Base-by-base conservation (phyloP, 2,329 filamentous ascomycete genomes). In the Talaromyces amestolkiae region DNA sequence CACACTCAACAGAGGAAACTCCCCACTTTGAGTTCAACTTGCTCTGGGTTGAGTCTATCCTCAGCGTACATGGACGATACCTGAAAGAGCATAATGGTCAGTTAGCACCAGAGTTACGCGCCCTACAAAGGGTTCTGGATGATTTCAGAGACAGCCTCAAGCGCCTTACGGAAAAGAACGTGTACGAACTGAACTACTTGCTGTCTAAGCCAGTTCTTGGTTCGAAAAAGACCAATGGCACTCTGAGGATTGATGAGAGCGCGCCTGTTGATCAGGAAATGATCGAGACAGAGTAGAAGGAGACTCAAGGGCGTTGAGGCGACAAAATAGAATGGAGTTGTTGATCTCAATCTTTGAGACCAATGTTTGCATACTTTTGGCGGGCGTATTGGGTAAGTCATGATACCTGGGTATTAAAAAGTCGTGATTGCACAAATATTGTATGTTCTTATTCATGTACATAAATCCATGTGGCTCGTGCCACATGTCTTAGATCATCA, bases 11-110 rank as follows among this genome's bases (percentile, higher is more conserved):
- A 1, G 94, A 98, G 72, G 89, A 94, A 74, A 93, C 90, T 1
- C 94, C 93, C 1, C 94, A 97, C 81, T 85, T 99, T 4, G 95
- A 99, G 79, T 96, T 98, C 79, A 96, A 95, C 72, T 81, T 99
- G 53, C 81, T 94, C 9, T 99, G 95, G 95, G 91, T 97, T 73
- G 91, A 95, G 77, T 88, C 91, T 1, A 70, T 89, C 10, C 83
- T 98, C 66, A 90, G 91, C 72, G 88, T 88, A 71, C 94, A 98
- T 76, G 95, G 95, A 39, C 85, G 90, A 24, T 94, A 90, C 83
- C 84, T 99, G 72, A 91, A 92, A 66, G 90, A 93, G 41, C 90
- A 94, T 75, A 85, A 90, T 24, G 89, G 86, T 61, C 89, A 90
- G 70, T 88, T 95, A 39, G 92, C 94, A 43, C 86, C 94, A 2